phyloP scores from a whole-genome alignment of 2,329 filamentous ascomycete genomes.

The Gaeumannomyces sp. region DNA sequence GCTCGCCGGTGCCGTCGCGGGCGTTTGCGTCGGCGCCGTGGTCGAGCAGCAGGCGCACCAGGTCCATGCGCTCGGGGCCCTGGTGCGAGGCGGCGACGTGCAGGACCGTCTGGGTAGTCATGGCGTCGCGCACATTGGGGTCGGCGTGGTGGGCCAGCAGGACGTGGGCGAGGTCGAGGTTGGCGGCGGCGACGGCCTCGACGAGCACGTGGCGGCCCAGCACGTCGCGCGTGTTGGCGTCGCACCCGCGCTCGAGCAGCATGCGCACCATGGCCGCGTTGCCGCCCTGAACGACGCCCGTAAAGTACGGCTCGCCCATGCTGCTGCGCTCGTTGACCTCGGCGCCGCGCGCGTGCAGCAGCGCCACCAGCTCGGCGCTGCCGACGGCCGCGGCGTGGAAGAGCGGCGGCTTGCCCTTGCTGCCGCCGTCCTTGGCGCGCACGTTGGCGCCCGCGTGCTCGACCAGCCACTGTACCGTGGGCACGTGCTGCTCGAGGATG shows the following conservation, averaged over 20 bases:
- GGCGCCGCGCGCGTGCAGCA: constrained; percentile 28
- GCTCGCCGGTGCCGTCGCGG: constrained; percentile 17
- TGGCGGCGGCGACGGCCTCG: constrained; percentile 23
- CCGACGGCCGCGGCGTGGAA: constrained; percentile 18
- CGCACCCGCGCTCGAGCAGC: constrained; percentile 27
- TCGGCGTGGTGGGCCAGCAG: constrained; percentile 29
- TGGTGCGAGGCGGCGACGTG: constrained; percentile 2
- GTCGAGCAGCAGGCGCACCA: constrained; percentile 23
- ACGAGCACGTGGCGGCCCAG: constrained; percentile 25
- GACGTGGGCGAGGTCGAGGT: constrained; percentile 21
- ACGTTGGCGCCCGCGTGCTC: constrained; percentile 18
- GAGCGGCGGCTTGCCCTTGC: constrained; percentile 19
- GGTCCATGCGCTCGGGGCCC: constrained; percentile 20
- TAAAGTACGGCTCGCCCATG: constrained; percentile 15
- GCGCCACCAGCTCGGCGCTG: constrained; percentile 15
- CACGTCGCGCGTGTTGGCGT: constrained; percentile 21
- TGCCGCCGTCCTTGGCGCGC: constrained; percentile 19
- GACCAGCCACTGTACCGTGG: constrained; percentile 25
- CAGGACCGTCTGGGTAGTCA: constrained; percentile 22
- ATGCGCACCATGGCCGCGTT: constrained; percentile 24
- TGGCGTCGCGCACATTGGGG: constrained; percentile 22
- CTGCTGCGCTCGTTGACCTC: constrained; percentile 21
- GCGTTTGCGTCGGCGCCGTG: constrained; percentile 25
- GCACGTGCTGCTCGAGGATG: constrained; percentile 12
- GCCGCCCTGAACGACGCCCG: constrained; percentile 15